Base-by-base conservation (phyloP, 306 rosid genomes). In the Malus sylvestris region DNA sequence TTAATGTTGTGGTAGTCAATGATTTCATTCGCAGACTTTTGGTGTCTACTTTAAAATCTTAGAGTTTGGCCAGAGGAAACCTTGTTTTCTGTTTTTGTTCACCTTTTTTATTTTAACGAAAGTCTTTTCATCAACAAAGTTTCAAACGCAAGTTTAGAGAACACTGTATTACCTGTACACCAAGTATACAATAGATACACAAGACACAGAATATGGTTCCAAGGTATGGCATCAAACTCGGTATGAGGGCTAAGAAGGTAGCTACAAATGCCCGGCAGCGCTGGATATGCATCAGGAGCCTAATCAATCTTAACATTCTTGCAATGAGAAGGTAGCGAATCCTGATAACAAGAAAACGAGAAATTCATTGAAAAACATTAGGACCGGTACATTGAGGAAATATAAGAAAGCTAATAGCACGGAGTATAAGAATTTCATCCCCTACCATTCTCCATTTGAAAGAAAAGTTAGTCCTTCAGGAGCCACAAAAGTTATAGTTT, bases 311-410 rank as follows among this genome's bases (percentile, higher is more conserved):
- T 75, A 95, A 81, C 97, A 95, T 45, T 89, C 99, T 92, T 82
- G 92, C 96, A 76, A 95, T 90, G 63, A 95, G 93, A 76, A 95
- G 99, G 90, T 95, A 95, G 40, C 99, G 97, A 86, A 95, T 95
- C 99, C 99, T 95, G 88, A 75, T 70, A 70, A 67, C 30, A 71
- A 67, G 40, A 79, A 72, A 70, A 70, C 66, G 15, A 74, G 45
- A 62, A 25, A 51, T 27, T 60, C n/a, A 32, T 29, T 18, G 30
- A 67, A 16, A 67, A 62, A 12, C 20, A 33, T 22, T 25, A 73
- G 51, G 46, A 64, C 9, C 29, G 23, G 71, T 18, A 11, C 14
- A 38, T 3, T 11, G 53, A 1, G 66, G 40, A 23, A 49, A 40
- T 33, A 53, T 32, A 51, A 60, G 10, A 66, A 59, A 58, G 8